These are phyloP conservation scores for Phialemoniopsis sp. DNA, from an alignment of 2,329 filamentous ascomycete species.

Conservation along the genomic window DNA sequence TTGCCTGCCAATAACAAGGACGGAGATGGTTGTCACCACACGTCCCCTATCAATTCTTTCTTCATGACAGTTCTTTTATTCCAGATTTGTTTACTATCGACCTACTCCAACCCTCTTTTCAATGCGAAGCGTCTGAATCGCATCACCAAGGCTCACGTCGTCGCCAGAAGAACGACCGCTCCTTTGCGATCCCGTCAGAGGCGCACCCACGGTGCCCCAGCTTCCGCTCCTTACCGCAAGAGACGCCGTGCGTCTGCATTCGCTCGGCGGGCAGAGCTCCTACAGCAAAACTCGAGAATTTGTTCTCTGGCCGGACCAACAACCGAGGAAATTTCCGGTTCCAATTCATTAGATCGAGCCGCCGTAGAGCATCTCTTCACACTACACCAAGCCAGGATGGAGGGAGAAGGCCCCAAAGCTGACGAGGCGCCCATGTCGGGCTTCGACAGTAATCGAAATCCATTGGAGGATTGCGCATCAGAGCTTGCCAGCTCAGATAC, in stretches of 20 bases:
- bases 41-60: constrained; percentile 12
- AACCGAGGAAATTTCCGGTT: too few relatives aligned
- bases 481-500: constrained; percentile 21
- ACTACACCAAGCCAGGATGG: constrained; percentile 5
- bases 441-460: too few relatives aligned
- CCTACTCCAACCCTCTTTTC: constrained; percentile 38
- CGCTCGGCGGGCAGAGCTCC: background rate
- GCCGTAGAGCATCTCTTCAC: constrained; percentile 11
- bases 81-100: constrained; percentile 41
- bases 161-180: constrained; percentile 35
- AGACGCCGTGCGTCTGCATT: constrained; percentile 17
- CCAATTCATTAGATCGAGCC: constrained; percentile 6
- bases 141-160: constrained; percentile 34
- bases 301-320: too few relatives aligned
- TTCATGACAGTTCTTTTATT: constrained; percentile 44
- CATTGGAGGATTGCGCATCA: too few relatives aligned
- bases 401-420: constrained; percentile 1
- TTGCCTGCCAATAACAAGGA: constrained; percentile 12
- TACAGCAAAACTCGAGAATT: constrained; percentile 3
- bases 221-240: constrained; percentile 27
- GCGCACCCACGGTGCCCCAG: constrained; percentile 24
- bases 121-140: constrained; percentile 37
- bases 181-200: constrained; percentile 25
- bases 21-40: constrained; percentile 1
- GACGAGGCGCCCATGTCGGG: constrained; percentile 3